Base-by-base conservation (phyloP, 352 stramenopile species). In the Phytopythium kandeliae region DNA sequence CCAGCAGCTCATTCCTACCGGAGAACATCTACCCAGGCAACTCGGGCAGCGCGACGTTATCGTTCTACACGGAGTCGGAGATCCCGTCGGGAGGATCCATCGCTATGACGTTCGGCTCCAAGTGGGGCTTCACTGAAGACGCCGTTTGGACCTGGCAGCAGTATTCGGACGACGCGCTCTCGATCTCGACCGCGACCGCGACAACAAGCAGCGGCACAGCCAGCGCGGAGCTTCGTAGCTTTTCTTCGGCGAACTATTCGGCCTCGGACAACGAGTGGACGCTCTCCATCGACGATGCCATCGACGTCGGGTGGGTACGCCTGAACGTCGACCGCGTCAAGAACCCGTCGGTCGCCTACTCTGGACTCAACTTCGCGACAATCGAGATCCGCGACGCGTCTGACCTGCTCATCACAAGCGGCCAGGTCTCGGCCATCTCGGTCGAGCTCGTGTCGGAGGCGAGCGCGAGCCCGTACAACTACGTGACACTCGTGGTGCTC, bases 11-110 rank as follows among this genome's bases (percentile, higher is more conserved):
- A 10, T 93, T 93, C 50, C 55, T 90, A 1, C 82, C 82, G 8
- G 78, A 93, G 48, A 93, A 91, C 43, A 89, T 91, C 40, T 93
- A 90, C 47, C 82, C 82, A 5, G 82, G 82, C 21, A 93, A 91
- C 55, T 69, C 75, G 12, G 82, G 82, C 19, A 91, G 87, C 44
- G 82, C 79, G 8, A 88, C 61, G 30, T 65, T 93, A 15, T 76
- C 71, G 17, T 93, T 93, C 62, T 91, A 79, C 61, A 85, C 79
- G 13, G 71, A 78, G 38, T 77, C 79, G 12, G 69, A 67, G 19
- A 74, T 91, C 17, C 71, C 75, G 1, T 61, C 58, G 16, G 63
- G 48, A 11, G 85, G 78, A 21, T 68, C 58, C 10, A 69, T 93
- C 43, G 64, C 70, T 19, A 50, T 90, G 47, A 72, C 47, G n/a